A percentile compares a stretch with the other conserved stretches of the same genome.
These are phyloP conservation scores for Erysimum pusillum DNA, from an alignment of 441 rosid genomes.

Conservation along the genomic window DNA sequence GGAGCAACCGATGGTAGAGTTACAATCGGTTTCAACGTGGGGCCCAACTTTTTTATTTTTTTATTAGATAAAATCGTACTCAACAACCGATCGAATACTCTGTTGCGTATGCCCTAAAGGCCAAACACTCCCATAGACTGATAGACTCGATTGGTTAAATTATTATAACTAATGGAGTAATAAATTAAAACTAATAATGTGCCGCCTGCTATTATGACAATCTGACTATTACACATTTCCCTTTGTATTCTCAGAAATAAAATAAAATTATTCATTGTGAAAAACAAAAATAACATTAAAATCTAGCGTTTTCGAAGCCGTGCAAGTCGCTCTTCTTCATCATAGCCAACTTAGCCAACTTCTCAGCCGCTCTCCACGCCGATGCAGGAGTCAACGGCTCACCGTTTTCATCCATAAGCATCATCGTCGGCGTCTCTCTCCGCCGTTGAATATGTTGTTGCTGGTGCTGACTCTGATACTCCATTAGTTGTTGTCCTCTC, in stretches of 20 bases:
- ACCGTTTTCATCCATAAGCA: conserved; percentile 63
- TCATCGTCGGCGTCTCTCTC: conserved; percentile 45
- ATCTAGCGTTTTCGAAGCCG: conserved; percentile 79
- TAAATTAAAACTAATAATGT: not conserved
- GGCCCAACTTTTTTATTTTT: too few relatives aligned
- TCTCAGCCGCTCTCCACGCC: conserved; percentile 81
- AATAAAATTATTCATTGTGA: not conserved
- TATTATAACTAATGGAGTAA: not conserved
- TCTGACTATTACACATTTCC: conserved; percentile 4
- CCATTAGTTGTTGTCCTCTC: conserved; percentile 57
- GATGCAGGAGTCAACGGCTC: conserved; percentile 70
- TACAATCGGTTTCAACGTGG: too few relatives aligned
- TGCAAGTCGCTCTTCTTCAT: conserved; percentile 76
- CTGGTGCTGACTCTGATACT: conserved; percentile 42
- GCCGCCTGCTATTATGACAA: conserved; percentile 14
- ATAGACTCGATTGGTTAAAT: not conserved
- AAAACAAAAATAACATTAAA: not conserved
- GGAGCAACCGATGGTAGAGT: too few relatives aligned
- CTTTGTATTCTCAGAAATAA: not conserved
- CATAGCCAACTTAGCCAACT: conserved; percentile 64
- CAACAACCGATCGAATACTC: too few relatives aligned
- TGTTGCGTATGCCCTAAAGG: too few relatives aligned
- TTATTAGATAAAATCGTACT: too few relatives aligned
- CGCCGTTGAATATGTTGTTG: conserved; percentile 52
- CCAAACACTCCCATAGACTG: not conserved